These are phyloP conservation scores for Calocybe cyanea DNA, from an alignment of 768 basidiomycete genomes.

Conservation along the genomic window DNA sequence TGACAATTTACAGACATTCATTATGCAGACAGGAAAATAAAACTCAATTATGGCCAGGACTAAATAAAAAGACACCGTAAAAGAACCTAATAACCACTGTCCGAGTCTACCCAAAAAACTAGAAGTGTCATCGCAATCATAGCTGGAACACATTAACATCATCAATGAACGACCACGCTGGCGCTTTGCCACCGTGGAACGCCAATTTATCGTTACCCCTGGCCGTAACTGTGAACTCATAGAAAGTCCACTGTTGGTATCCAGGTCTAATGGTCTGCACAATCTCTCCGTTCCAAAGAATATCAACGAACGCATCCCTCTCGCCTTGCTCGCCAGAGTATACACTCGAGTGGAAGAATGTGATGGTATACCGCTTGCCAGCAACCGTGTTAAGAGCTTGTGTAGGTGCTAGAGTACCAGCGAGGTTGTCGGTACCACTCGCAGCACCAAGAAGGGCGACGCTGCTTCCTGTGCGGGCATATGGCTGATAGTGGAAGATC, in stretches of 20 bases:
- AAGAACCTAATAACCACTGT: too few species aligned
- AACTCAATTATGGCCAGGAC: too few species aligned
- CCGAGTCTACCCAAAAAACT: too few species aligned
- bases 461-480: slow-evolving; percentile 36
- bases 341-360: slow-evolving; percentile 38
- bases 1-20: too few species aligned
- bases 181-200: slow-evolving; percentile 38
- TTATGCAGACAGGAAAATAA: too few species aligned
- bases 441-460: slow-evolving; percentile 43
- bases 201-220: slow-evolving; percentile 16
- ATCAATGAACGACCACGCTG: slow-evolving; percentile 48
- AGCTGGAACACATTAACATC: slow-evolving; percentile 28
- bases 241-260: slow-evolving; percentile 34
- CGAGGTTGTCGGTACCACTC: slow-evolving; percentile 28
- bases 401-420: slow-evolving; percentile 35
- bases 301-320: slow-evolving; percentile 31
- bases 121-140: too few species aligned
- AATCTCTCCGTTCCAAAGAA: slow-evolving; percentile 39
- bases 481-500: slow-evolving; percentile 38
- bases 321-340: slow-evolving; percentile 32
- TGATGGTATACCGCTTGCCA: slow-evolving; percentile 35
- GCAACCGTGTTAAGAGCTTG: slow-evolving; percentile 29
- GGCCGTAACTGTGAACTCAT: slow-evolving; percentile 30
- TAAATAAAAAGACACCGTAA: too few species aligned
- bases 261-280: slow-evolving; percentile 32